phyloP scores from a whole-genome alignment of 345 rosid genomes.

The Adansonia digitata region DNA sequence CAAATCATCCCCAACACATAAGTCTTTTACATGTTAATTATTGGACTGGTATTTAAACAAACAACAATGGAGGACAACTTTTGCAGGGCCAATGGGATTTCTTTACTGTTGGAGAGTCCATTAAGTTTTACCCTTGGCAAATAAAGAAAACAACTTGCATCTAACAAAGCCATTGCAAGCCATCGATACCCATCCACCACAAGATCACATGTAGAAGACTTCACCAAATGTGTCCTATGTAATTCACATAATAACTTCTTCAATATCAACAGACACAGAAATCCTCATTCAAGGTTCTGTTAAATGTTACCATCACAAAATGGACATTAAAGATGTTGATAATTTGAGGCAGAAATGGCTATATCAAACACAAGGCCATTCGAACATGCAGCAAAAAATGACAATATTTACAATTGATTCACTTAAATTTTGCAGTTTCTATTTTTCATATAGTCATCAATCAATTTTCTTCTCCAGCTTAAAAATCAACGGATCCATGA shows the following conservation, averaged over 20 bases:
- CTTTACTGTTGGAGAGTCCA: background rate
- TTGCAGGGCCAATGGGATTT: background rate
- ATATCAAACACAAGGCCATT: background rate
- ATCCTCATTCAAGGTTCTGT: background rate
- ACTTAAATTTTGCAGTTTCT: background rate
- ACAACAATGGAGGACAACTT: background rate
- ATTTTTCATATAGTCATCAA: background rate
- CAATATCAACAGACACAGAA: background rate
- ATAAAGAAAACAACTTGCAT: background rate
- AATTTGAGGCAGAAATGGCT: background rate
- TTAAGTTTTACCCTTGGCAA: background rate
- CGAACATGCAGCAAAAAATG: background rate
- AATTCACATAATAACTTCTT: background rate
- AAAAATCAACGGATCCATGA: conserved; percentile 2
- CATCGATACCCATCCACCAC: conserved; percentile 2
- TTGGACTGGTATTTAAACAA: background rate
- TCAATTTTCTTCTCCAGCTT: background rate
- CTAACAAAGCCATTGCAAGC: background rate
- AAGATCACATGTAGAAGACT: background rate
- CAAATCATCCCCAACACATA: background rate
- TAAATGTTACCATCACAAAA: background rate
- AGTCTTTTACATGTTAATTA: background rate
- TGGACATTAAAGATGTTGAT: background rate
- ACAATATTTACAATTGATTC: background rate
- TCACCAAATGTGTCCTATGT: background rate